phyloP scores from a whole-genome alignment of 2,329 filamentous ascomycete species.

The Monilinia vaccinii-corymbosi region DNA sequence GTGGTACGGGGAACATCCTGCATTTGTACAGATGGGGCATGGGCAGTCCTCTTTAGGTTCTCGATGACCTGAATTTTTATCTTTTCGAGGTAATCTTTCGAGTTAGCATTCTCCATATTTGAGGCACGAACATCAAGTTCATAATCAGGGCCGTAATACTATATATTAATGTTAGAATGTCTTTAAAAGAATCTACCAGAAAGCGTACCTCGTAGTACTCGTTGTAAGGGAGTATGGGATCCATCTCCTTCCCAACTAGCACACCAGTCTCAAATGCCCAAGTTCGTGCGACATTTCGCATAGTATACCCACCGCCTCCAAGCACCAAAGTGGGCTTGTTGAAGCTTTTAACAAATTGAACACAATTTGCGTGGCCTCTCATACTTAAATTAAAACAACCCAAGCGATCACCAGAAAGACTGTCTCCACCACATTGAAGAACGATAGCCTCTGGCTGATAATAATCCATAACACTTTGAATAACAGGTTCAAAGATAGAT shows the following conservation, averaged over 20 bases:
- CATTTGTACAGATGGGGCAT: conserved; percentile 86
- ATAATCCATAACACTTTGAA: conserved; percentile 75
- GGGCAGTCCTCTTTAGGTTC: conserved; percentile 77
- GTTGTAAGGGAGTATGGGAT: conserved; percentile 80
- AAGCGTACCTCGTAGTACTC: conserved; percentile 75
- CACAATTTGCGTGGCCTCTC: conserved; percentile 88
- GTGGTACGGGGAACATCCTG: conserved; percentile 61
- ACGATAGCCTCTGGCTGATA: conserved; percentile 90
- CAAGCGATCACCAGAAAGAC: conserved; percentile 83
- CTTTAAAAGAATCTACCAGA: conserved; percentile 33
- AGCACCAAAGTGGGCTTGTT: conserved; percentile 81
- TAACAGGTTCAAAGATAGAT: conserved; percentile 84
- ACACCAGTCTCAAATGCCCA: conserved; percentile 96
- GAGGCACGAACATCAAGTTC: conserved; percentile 81
- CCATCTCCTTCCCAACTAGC: conserved; percentile 75
- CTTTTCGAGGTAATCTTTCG: conserved; percentile 69
- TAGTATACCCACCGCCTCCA: conserved; percentile 93
- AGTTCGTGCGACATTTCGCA: conserved; percentile 90
- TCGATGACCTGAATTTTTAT: conserved; percentile 76
- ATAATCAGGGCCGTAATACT: conserved; percentile 89
- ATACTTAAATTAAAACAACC: conserved; percentile 98
- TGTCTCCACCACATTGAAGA: conserved; percentile 92
- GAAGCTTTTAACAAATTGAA: conserved; percentile 83
- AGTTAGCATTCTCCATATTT: conserved; percentile 87
- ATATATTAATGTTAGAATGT: conserved; percentile 18